Evolutionary conservation across 257 asterid species (phyloP).

Genomic region (Vinca minor): DNA sequence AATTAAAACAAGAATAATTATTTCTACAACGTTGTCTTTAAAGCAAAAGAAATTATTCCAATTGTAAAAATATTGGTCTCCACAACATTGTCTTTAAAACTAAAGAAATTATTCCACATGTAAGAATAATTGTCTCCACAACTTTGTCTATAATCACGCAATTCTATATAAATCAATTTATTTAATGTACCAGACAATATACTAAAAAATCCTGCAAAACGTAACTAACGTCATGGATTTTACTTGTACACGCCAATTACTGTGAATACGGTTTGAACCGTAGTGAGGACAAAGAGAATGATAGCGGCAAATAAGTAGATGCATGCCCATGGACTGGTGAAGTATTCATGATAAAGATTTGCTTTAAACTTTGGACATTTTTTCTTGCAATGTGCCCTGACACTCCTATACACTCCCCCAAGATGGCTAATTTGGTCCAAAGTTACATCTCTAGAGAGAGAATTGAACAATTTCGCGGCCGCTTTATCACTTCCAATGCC

Average conservation of each 20-base stretch:
- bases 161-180: too few species aligned
- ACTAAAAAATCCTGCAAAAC: too few species aligned
- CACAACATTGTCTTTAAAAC: too few species aligned
- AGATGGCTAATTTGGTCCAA: conserved; percentile 40
- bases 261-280: conserved; percentile 30
- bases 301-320: conserved; percentile 44
- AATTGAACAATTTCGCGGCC: conserved; percentile 41
- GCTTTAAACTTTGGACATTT: conserved; percentile 41
- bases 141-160: too few species aligned
- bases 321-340: conserved; percentile 44
- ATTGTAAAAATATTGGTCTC: too few species aligned
- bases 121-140: too few species aligned
- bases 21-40: too few species aligned
- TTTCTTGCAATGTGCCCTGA: conserved; percentile 36
- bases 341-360: conserved; percentile 41
- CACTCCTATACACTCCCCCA: conserved; percentile 24
- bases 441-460: conserved; percentile 38
- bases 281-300: conserved; percentile 50
- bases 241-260: too few species aligned
- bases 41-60: too few species aligned
- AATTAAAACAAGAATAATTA: too few species aligned
- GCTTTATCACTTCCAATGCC: conserved; percentile 50
- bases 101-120: too few species aligned
- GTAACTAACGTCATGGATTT: conserved; percentile 38
- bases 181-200: too few species aligned